These are phyloP conservation scores for Leonotis leonurus DNA, from an alignment of 257 asterid genomes.

Conservation along the genomic window DNA sequence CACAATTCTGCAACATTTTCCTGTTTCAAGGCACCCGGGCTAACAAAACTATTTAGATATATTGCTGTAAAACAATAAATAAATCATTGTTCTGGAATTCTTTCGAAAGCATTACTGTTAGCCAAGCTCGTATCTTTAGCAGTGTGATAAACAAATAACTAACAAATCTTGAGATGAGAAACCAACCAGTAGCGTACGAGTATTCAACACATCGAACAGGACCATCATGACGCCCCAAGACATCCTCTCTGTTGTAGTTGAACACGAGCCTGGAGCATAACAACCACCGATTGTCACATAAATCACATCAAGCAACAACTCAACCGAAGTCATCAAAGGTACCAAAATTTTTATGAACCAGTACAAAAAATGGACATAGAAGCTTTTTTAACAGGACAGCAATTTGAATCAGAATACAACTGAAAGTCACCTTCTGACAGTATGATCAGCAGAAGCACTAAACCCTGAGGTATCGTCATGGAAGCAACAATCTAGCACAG, in stretches of 20 bases:
- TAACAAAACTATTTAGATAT: neutral
- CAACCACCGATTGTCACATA: neutral
- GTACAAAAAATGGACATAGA: neutral
- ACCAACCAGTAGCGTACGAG: slow-evolving; percentile 70
- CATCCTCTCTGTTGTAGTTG: slow-evolving; percentile 58
- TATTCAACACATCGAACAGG: slow-evolving; percentile 83
- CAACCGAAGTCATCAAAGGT: neutral
- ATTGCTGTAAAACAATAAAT: neutral
- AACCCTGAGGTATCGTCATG: slow-evolving; percentile 91
- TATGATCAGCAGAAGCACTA: slow-evolving; percentile 69
- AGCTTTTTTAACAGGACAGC: neutral
- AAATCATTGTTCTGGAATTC: neutral
- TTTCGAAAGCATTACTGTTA: neutral
- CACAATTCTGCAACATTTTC: neutral
- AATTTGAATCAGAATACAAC: neutral
- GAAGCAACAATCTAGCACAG: slow-evolving; percentile 88
- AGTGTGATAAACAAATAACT: neutral
- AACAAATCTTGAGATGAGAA: neutral
- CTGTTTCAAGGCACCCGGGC: neutral
- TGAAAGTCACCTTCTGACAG: slow-evolving; percentile 62
- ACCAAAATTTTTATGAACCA: too few relatives aligned
- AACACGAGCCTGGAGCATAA: slow-evolving; percentile 53
- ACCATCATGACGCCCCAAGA: slow-evolving; percentile 68
- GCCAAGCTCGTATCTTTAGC: neutral
- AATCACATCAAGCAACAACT: neutral